phyloP scores from a whole-genome alignment of 805 yeast genomes.

The Wickerhamomyces sydowiorum region DNA sequence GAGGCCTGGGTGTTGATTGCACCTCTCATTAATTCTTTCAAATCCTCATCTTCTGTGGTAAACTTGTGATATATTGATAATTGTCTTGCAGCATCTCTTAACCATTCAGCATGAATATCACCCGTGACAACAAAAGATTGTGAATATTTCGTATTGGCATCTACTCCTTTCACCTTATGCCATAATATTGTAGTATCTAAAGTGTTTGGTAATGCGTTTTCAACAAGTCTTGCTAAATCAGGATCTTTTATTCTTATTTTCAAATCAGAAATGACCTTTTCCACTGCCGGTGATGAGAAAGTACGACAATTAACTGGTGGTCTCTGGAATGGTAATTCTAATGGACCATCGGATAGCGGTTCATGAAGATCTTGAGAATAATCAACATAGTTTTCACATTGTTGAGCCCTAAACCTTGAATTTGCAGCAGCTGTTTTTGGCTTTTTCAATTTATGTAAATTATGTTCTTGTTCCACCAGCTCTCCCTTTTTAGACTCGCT shows the following conservation, averaged over 20 bases:
- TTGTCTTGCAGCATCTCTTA: slow-evolving; percentile 83
- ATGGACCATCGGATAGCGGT: slow-evolving; percentile 54
- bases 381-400: slow-evolving; percentile 58
- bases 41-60: slow-evolving; percentile 40
- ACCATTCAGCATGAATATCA: slow-evolving; percentile 92
- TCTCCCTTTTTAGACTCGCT: not conserved
- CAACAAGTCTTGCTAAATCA: slow-evolving; percentile 70
- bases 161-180: slow-evolving; percentile 34
- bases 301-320: slow-evolving; percentile 73
- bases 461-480: slow-evolving; percentile 2
- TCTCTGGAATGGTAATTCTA: slow-evolving; percentile 64
- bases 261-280: slow-evolving; percentile 49
- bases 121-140: slow-evolving; percentile 84
- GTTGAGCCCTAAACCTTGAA: not conserved
- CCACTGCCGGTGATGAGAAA: slow-evolving; percentile 58
- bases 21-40: slow-evolving; percentile 57
- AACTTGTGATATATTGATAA: slow-evolving; percentile 68
- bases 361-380: slow-evolving; percentile 49
- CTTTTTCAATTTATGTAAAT: not conserved
- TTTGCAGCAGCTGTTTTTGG: not conserved
- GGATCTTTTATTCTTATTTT: slow-evolving; percentile 43
- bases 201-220: slow-evolving; percentile 83
- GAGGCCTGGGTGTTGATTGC: slow-evolving; percentile 78
- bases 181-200: slow-evolving; percentile 81
- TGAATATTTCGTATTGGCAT: slow-evolving; percentile 25